Evolutionary conservation across 1,139 yeast species (phyloP).

Genomic region (Keqinozyma sinolaborantium): DNA sequence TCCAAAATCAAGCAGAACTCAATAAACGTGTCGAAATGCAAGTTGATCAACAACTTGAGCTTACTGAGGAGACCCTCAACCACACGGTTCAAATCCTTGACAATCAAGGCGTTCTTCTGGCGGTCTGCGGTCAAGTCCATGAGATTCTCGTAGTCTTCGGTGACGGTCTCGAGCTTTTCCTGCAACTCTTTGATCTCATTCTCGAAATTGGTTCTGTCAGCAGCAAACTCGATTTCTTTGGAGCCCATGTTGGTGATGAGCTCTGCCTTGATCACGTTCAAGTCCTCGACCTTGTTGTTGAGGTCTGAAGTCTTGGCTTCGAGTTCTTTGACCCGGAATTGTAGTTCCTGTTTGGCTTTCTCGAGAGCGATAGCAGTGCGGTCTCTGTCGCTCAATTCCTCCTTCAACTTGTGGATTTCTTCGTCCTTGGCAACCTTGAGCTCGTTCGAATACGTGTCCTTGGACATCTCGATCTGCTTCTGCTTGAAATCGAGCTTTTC

Average conservation of each 20-base stretch:
- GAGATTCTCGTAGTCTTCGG: constrained; percentile 53
- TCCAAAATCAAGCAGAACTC: constrained; percentile 65
- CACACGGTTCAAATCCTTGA: constrained; percentile 23
- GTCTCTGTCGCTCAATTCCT: constrained; percentile 17
- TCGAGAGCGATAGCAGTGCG: constrained; percentile 28
- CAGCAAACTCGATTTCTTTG: constrained; percentile 55
- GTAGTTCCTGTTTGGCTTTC: constrained; percentile 14
- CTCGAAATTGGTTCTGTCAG: constrained; percentile 49
- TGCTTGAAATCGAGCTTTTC: background rate
- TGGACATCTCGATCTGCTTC: constrained; percentile 7
- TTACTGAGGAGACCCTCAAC: constrained; percentile 17
- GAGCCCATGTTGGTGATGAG: constrained; percentile 63
- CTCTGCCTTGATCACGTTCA: constrained; percentile 51
- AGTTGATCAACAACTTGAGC: constrained; percentile 17
- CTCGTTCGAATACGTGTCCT: constrained; percentile 1
- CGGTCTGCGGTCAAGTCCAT: constrained; percentile 33
- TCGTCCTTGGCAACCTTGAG: background rate
- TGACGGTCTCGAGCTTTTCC: constrained; percentile 25
- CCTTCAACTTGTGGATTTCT: constrained; percentile 31
- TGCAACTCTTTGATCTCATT: constrained; percentile 46
- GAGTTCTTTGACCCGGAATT: constrained; percentile 16
- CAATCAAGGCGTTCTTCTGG: constrained; percentile 26
- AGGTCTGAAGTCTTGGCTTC: constrained; percentile 19
- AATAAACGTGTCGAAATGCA: constrained; percentile 25
- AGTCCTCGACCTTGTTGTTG: constrained; percentile 25